Base-by-base conservation (phyloP, 805 yeast genomes). In the Blastobotrys terrestris region DNA sequence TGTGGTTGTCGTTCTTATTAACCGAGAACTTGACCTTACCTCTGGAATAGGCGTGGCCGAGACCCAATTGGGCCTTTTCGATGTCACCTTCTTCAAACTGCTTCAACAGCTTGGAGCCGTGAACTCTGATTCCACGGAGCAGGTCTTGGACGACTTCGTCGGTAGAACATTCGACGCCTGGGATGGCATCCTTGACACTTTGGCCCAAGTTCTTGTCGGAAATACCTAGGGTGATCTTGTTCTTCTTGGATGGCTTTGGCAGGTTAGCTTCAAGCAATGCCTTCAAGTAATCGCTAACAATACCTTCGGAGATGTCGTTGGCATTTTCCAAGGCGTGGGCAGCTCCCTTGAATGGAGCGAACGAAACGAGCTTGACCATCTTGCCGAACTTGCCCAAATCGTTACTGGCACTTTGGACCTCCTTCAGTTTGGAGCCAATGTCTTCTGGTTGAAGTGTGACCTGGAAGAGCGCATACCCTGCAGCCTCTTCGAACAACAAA, bases 321-420 rank as follows among this genome's bases (percentile, higher is more conserved):
- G 98, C 97, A 69, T 94, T 94, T 73, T 92, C 98, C 66, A 94
- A 81, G 56, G 99, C 99, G 73, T 94, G 98, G 50, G 99, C 98
- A 56, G 99, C 99, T 66, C 97, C 97, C 74, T 94, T 91, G 80
- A 94, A 94, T 49, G 99, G 99, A 55, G 97, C 96, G 74, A 94
- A 94, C 14, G 96, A 87, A 22, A 88, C 95, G 53, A 94, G 80
- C 72, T 91, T 96, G 62, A 94, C 84, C 77, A 92, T 77, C 75
- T 94, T 94, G 64, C 96, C 87, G 69, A 94, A 91, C 68, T 83
- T 79, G 58, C 84, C 84, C 60, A 94, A 80, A 66, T 94, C 98
- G 62, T 78, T 83, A 56, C 89, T 79, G 55, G 96, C 91, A 62
- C 83, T 83, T 76, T 94, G 98, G 44, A 94, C 98, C 73, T 94